A percentile compares a stretch with the other conserved stretches of the same genome.
Conservation (phyloP, 2,329 filamentous ascomycete genomes). For the Pseudogymnoascus sp. region DNA sequence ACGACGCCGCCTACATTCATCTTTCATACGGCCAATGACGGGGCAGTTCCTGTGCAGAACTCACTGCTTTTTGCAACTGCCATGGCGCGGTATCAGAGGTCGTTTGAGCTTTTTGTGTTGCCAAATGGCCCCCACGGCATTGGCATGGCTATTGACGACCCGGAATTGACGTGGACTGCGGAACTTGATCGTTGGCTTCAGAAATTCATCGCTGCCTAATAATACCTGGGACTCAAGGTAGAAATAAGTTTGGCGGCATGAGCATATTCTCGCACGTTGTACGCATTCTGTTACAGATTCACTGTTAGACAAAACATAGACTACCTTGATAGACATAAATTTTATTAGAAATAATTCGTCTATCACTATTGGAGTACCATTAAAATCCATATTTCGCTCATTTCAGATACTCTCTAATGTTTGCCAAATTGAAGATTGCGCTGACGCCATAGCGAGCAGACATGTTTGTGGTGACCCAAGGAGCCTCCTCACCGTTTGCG, state of each 20-base stretch:
- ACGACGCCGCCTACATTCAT: slow-evolving; percentile 32
- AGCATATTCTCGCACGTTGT: background rate
- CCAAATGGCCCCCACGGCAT: slow-evolving; percentile 29
- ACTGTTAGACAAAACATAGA: background rate
- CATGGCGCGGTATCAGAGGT: slow-evolving; percentile 22
- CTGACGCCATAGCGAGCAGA: slow-evolving; percentile 10
- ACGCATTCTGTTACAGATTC: background rate
- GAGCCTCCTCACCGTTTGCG: slow-evolving; percentile 11
- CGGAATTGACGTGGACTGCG: slow-evolving; percentile 24
- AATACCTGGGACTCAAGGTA: background rate
- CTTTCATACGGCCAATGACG: slow-evolving; percentile 32
- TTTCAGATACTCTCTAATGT: background rate
- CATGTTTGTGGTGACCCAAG: slow-evolving; percentile 10
- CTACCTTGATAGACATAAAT: background rate
- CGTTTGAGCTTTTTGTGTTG: slow-evolving; percentile 26
- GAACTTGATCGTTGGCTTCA: slow-evolving; percentile 29
- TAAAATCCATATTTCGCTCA: background rate
- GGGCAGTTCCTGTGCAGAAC: slow-evolving; percentile 27
- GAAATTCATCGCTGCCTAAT: slow-evolving; percentile 20
- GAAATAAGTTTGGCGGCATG: background rate
- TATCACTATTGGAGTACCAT: background rate
- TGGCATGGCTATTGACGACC: slow-evolving; percentile 25
- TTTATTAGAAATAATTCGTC: background rate
- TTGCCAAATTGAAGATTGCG: slow-evolving; percentile 13
- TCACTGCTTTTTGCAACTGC: slow-evolving; percentile 26